Evolutionary conservation across 1,139 yeast genomes (phyloP).

Genomic region (Fermentozyma sake): DNA sequence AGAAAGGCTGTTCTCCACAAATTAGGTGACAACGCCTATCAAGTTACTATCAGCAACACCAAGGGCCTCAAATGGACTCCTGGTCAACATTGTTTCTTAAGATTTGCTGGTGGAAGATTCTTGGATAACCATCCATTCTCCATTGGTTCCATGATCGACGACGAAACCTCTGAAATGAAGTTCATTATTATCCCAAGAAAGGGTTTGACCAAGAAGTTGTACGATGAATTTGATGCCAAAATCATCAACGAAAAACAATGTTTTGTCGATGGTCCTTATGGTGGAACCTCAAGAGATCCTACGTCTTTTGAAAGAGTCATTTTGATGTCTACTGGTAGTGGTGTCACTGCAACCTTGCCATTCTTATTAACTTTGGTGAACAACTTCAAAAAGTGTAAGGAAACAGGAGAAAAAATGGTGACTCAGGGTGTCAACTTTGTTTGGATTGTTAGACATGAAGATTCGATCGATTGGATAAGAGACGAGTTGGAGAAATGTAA

Average conservation of each 20-base stretch:
- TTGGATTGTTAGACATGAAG: slow-evolving; percentile 43
- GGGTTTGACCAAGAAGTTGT: slow-evolving; percentile 44
- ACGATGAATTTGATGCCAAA: slow-evolving; percentile 23
- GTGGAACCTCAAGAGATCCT: slow-evolving; percentile 51
- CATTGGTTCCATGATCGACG: slow-evolving; percentile 36
- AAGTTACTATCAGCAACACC: slow-evolving; percentile 36
- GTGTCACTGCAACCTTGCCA: slow-evolving; percentile 53
- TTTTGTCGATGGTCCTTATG: slow-evolving; percentile 61
- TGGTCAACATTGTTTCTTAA: slow-evolving; percentile 57
- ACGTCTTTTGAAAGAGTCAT: slow-evolving; percentile 46
- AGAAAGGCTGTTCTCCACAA: slow-evolving; percentile 36
- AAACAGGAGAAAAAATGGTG: slow-evolving; percentile 9
- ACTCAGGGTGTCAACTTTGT: slow-evolving; percentile 35
- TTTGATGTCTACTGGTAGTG: slow-evolving; percentile 48
- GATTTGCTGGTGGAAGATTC: slow-evolving; percentile 42
- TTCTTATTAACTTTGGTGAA: slow-evolving; percentile 29
- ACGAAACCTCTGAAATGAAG: slow-evolving; percentile 30
- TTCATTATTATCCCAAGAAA: slow-evolving; percentile 47
- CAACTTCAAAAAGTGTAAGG: slow-evolving; percentile 11
- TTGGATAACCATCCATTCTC: slow-evolving; percentile 65
- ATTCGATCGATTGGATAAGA: slow-evolving; percentile 42
- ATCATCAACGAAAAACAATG: slow-evolving; percentile 27
- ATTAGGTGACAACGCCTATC: slow-evolving; percentile 32
- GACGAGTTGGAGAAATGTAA: slow-evolving; percentile 33
- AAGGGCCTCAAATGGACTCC: slow-evolving; percentile 47